Conservation (phyloP, 139 green algal species). For the Yamagishiella unicocca region DNA sequence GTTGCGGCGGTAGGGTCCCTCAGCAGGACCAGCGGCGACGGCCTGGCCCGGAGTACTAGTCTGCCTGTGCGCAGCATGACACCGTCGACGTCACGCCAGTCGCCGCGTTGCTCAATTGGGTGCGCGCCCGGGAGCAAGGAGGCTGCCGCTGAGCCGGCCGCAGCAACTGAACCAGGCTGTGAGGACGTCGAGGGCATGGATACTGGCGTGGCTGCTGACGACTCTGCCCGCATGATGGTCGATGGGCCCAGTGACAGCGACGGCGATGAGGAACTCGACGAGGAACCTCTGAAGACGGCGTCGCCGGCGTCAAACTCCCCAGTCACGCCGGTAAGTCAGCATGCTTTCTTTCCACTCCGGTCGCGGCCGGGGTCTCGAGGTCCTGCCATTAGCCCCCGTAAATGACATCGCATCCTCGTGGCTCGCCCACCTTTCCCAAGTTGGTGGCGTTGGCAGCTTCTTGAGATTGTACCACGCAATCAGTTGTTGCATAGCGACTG, state of each 20-base stretch:
- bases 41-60: not conserved
- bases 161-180: not conserved
- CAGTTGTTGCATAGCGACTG: too few relatives aligned
- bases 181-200: not conserved
- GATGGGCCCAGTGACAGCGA: constrained; percentile 35
- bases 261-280: not conserved
- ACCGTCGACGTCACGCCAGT: not conserved
- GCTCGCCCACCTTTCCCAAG: too few relatives aligned
- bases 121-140: not conserved
- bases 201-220: not conserved
- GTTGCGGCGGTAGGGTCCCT: not conserved
- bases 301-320: not conserved
- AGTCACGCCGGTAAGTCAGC: not conserved
- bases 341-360: not conserved
- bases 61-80: not conserved
- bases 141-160: not conserved
- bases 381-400: too few relatives aligned
- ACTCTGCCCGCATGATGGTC: too few relatives aligned
- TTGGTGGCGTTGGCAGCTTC: too few relatives aligned
- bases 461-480: too few relatives aligned
- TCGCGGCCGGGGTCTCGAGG: too few relatives aligned
- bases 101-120: not conserved
- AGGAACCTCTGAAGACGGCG: not conserved
- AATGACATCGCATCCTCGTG: too few relatives aligned
- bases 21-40: not conserved